A percentile compares a stretch with the other conserved stretches of the same genome.
Conservation (phyloP, 148 eudicot genomes). For the Heliosperma pusillum region DNA sequence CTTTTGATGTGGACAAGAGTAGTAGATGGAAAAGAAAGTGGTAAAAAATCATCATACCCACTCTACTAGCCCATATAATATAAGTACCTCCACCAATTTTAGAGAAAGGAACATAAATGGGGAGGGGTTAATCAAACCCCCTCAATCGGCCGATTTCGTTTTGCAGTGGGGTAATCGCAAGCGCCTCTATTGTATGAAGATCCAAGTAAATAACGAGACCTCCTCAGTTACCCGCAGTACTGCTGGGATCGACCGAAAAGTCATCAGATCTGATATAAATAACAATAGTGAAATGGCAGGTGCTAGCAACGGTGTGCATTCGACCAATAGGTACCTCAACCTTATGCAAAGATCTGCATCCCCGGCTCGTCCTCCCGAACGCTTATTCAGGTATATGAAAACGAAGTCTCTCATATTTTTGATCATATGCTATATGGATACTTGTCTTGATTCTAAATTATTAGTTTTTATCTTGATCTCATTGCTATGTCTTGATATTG, state of each 20-base stretch:
- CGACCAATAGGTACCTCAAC: conserved; percentile 38
- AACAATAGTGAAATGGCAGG: neutral
- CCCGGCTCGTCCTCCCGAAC: conserved; percentile 55
- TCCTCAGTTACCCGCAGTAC: conserved; percentile 35
- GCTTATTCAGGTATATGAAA: conserved; percentile 61
- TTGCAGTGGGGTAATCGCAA: conserved; percentile 88
- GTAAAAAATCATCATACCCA: conserved; percentile 32
- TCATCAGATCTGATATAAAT: conserved; percentile 38
- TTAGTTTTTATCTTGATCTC: no score
- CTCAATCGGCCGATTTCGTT: conserved; percentile 50
- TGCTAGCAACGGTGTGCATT: conserved; percentile 14
- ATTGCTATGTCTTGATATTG: no score
- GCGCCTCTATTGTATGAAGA: conserved; percentile 77
- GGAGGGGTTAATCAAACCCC: conserved; percentile 35
- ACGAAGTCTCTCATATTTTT: no score
- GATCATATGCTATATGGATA: no score
- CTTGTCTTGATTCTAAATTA: no score
- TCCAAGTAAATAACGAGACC: conserved; percentile 51
- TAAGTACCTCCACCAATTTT: conserved; percentile 18
- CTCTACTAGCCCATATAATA: conserved; percentile 22
- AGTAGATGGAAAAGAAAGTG: conserved; percentile 38
- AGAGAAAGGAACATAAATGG: conserved; percentile 27
- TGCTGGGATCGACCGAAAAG: conserved; percentile 53
- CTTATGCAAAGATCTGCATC: conserved; percentile 69
- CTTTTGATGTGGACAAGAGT: conserved; percentile 28